These are phyloP conservation scores for Serendipita sp. DNA, from an alignment of 768 basidiomycete genomes.

Conservation along the genomic window DNA sequence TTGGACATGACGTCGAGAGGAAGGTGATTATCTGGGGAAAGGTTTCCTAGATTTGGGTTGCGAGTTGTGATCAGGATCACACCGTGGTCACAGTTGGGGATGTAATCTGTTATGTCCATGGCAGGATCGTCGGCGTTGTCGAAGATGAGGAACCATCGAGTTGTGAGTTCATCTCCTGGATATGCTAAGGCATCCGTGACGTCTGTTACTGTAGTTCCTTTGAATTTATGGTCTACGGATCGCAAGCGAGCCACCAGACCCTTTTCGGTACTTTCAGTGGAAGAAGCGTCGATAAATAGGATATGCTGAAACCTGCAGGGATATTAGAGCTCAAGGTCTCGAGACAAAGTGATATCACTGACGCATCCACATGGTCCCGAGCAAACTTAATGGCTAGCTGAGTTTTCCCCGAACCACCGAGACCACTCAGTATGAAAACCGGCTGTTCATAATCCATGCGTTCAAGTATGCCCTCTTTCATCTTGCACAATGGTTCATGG, in stretches of 20 bases:
- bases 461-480: background rate
- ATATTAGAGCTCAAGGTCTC: background rate
- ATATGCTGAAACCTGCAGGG: background rate
- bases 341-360: background rate
- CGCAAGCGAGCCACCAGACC: background rate
- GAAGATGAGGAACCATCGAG: background rate
- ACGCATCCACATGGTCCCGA: background rate
- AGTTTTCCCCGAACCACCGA: background rate
- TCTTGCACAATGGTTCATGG: background rate
- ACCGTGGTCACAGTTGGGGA: background rate
- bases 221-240: background rate
- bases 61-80: background rate
- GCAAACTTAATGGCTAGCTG: slow-evolving; percentile 2
- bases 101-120: background rate
- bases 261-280: background rate
- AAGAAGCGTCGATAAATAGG: background rate
- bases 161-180: background rate
- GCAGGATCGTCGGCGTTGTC: background rate
- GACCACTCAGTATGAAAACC: background rate
- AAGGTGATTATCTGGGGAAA: background rate
- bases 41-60: background rate
- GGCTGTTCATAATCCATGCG: background rate
- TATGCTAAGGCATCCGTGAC: background rate
- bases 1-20: background rate
- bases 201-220: background rate